These are phyloP conservation scores for Aspergillus glaucus DNA, from an alignment of 2,329 filamentous ascomycete genomes.

Conservation along the genomic window DNA sequence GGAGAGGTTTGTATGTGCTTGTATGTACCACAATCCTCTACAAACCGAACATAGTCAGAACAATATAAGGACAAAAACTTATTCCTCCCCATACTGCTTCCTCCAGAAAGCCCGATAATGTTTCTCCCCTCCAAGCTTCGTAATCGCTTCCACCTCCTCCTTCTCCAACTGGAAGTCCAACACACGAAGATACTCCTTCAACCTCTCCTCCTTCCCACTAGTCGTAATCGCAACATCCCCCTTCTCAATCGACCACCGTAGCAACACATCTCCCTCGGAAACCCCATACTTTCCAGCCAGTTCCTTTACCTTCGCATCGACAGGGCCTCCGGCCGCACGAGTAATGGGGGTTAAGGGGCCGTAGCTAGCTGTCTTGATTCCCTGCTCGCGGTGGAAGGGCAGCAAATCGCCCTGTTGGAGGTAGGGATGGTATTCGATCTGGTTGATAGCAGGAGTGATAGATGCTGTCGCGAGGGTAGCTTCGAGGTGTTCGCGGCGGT, in stretches of 20 bases:
- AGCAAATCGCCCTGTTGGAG: constrained; percentile 41
- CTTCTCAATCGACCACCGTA: constrained; percentile 58
- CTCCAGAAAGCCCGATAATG: constrained; percentile 50
- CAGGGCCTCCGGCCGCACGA: constrained; percentile 50
- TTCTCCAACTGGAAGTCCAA: constrained; percentile 55
- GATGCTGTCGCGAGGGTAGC: constrained; percentile 42
- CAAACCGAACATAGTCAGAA: too few relatives aligned
- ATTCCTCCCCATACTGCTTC: constrained; percentile 40
- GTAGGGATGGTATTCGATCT: constrained; percentile 40
- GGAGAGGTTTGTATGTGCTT: too few relatives aligned
- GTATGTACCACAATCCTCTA: too few relatives aligned
- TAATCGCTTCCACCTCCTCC: constrained; percentile 50
- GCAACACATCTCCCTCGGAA: constrained; percentile 48
- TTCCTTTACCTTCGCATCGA: constrained; percentile 46
- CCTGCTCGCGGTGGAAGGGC: constrained; percentile 34
- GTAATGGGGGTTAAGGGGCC: constrained; percentile 44
- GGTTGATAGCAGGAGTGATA: constrained; percentile 33
- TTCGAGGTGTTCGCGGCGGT: constrained; percentile 49
- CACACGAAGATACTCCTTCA: constrained; percentile 52
- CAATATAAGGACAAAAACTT: not conserved
- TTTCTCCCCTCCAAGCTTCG: constrained; percentile 43
- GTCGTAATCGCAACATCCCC: constrained; percentile 56
- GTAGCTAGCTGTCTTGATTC: constrained; percentile 39
- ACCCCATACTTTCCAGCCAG: constrained; percentile 59
- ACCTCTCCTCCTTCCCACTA: constrained; percentile 52